Conservation (phyloP, 2,329 filamentous ascomycete species). For the Colletotrichum gigasporum region DNA sequence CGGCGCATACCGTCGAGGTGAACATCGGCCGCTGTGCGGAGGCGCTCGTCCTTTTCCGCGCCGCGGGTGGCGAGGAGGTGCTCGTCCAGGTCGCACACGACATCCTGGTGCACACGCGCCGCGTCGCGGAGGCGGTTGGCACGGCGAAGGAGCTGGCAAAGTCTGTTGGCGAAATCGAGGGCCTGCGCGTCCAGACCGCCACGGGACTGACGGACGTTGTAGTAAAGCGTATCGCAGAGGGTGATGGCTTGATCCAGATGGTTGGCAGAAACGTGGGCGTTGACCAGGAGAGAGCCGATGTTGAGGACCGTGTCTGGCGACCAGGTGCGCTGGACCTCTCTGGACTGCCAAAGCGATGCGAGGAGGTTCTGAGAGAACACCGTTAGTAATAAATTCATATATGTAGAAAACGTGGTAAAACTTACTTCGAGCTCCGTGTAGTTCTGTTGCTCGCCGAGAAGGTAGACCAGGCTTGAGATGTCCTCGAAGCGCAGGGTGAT, state of each 20-base stretch:
- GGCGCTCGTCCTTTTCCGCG: conserved; percentile 29
- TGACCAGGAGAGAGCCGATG: conserved; percentile 42
- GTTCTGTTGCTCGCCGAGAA: conserved; percentile 58
- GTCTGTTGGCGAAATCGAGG: conserved; percentile 40
- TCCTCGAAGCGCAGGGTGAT: conserved; percentile 53
- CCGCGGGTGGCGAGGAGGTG: conserved; percentile 16
- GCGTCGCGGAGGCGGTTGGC: conserved; percentile 39
- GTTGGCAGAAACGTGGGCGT: conserved; percentile 40
- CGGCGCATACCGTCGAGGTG: conserved; percentile 36
- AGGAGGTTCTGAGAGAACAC: conserved; percentile 34
- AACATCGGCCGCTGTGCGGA: conserved; percentile 32
- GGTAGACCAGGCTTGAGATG: conserved; percentile 52
- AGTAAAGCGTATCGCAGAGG: conserved; percentile 43
- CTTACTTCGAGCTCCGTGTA: conserved; percentile 52
- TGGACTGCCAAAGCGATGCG: conserved; percentile 43
- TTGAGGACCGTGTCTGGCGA: conserved; percentile 38
- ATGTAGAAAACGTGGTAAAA: too few relatives aligned
- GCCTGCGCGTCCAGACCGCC: conserved; percentile 41
- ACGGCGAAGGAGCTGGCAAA: conserved; percentile 39
- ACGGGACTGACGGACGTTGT: conserved; percentile 44
- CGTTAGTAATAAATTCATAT: background rate
- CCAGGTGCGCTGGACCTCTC: conserved; percentile 45
- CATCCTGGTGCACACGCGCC: conserved; percentile 40
- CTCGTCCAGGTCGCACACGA: conserved; percentile 38
- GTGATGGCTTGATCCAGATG: conserved; percentile 40